A percentile compares a stretch with the other conserved stretches of the same genome.
phyloP scores from a whole-genome alignment of 2,329 filamentous ascomycete species.

The Colletotrichum australisinense region DNA sequence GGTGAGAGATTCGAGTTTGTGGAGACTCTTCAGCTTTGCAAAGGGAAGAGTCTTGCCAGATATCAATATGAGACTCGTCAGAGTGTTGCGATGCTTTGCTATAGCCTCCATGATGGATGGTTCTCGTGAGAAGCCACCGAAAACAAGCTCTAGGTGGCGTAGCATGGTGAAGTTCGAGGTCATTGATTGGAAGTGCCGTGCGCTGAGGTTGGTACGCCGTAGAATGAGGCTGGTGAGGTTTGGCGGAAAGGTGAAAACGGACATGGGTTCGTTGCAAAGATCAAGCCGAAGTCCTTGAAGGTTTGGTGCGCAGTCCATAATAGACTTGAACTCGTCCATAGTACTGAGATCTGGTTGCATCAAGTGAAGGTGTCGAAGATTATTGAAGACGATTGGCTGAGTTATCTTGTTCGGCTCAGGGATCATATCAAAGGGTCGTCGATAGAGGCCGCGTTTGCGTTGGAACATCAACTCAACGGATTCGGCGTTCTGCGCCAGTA shows the following conservation, averaged over 20 bases:
- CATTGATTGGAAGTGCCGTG: not conserved
- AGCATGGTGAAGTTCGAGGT: not conserved
- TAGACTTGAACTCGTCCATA: conserved; percentile 13
- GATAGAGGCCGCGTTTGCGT: conserved; percentile 14
- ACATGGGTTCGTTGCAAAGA: not conserved
- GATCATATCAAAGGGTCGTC: conserved; percentile 16
- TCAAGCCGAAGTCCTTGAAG: conserved; percentile 5
- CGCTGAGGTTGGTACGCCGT: not conserved
- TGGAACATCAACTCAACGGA: conserved; percentile 3
- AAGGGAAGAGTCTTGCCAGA: not conserved
- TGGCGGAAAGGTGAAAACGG: not conserved
- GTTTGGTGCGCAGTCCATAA: conserved; percentile 15
- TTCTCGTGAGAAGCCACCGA: not conserved
- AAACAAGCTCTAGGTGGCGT: not conserved
- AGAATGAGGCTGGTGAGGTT: conserved; percentile 12
- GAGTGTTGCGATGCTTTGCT: conserved; percentile 6
- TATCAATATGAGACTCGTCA: conserved; percentile 17
- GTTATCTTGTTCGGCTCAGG: not conserved
- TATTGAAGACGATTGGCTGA: not conserved
- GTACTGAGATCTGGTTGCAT: not conserved
- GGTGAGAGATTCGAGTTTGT: conserved; percentile 16
- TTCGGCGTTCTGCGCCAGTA: not conserved
- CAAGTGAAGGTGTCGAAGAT: conserved; percentile 9
- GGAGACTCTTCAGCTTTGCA: conserved; percentile 3
- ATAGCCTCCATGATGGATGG: not conserved